Base-by-base conservation (phyloP, 1,284 basidiomycete genomes). In the Tremellales sp. region DNA sequence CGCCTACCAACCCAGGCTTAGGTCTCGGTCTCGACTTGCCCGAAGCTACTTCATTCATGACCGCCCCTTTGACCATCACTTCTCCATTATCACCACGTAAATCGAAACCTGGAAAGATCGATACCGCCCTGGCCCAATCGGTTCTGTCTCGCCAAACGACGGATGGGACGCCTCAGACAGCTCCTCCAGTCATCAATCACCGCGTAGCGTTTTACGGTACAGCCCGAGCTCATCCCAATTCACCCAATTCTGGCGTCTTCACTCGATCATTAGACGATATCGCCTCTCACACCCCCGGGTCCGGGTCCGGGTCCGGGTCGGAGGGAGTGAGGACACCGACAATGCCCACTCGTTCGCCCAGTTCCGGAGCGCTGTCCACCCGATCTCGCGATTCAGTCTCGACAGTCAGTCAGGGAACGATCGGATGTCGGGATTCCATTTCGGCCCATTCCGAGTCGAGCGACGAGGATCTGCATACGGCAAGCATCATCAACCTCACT, bases 381-480 rank as follows among this genome's bases (percentile, higher is more conserved):
- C 15, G 29, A 45, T 17, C 29, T 15, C 29, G 29, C 10, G 29
- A 31, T 15, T 31, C 29, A 8, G 15, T 15, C 29, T 31, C 29
- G 29, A 40, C 24, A 19, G 23, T 19, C 27, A 46, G 46, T 12
- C 27, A 21, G 36, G 21, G 52, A 15, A 21, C 41, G 24, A 37
- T 40, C 21, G 25, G 43, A 1, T 50, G 45, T 27, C 44, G 61
- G 35, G 62, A 64, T 48, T 59, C 56, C 12, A 56, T 64, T 22
- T 61, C 57, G 17, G 23, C 57, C 33, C 52, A 51, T 1, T 64
- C 58, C 21, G 68, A 65, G 37, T 54, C 58, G 26, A 65, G 61
- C 52, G 68, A 70, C 49, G 70, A 70, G 27, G 67, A 68, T 51
- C 56, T 65, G 8, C 54, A 61, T 43, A 67, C 62, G 6, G 70